These are phyloP conservation scores for Beauveria pseudobassiana DNA, from an alignment of 2,329 filamentous ascomycete species.

Conservation along the genomic window DNA sequence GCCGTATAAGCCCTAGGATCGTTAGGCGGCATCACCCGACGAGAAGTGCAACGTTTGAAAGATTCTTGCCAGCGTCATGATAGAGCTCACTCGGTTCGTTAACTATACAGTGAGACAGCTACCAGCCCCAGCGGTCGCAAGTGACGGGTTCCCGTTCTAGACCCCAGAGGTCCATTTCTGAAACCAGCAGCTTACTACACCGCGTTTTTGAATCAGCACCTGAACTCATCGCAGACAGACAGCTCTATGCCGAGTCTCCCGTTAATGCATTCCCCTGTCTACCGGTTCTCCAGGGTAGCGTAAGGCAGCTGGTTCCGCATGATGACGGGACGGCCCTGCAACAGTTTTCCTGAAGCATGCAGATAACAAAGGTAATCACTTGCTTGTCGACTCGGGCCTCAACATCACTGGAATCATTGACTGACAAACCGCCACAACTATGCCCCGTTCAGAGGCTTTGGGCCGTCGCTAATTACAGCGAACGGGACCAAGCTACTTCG, in stretches of 20 bases:
- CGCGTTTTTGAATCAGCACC: not conserved
- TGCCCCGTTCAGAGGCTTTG: constrained; percentile 4
- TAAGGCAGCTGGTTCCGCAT: too few species aligned
- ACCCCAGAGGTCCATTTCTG: not conserved
- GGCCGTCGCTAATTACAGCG: constrained; percentile 1
- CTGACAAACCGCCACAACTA: constrained; percentile 1
- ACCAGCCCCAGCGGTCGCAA: not conserved
- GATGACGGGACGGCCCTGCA: too few species aligned
- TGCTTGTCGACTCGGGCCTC: constrained; percentile 33
- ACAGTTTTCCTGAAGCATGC: constrained; percentile 25
- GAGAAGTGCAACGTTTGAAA: not conserved
- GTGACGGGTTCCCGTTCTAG: not conserved
- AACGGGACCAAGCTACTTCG: not conserved
- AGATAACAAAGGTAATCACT: constrained; percentile 38
- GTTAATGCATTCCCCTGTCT: constrained; percentile 23
- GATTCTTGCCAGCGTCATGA: not conserved
- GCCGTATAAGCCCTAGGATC: not conserved
- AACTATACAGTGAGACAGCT: not conserved
- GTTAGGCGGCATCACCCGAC: not conserved
- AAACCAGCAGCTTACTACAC: not conserved
- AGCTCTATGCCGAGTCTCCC: constrained; percentile 19
- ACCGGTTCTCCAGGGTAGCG: constrained; percentile 11
- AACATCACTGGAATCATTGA: constrained; percentile 29
- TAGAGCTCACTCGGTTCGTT: not conserved
- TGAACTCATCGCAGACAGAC: constrained; percentile 12